Conservation (phyloP, 2,329 filamentous ascomycete species). For the Xylariaceae sp. region DNA sequence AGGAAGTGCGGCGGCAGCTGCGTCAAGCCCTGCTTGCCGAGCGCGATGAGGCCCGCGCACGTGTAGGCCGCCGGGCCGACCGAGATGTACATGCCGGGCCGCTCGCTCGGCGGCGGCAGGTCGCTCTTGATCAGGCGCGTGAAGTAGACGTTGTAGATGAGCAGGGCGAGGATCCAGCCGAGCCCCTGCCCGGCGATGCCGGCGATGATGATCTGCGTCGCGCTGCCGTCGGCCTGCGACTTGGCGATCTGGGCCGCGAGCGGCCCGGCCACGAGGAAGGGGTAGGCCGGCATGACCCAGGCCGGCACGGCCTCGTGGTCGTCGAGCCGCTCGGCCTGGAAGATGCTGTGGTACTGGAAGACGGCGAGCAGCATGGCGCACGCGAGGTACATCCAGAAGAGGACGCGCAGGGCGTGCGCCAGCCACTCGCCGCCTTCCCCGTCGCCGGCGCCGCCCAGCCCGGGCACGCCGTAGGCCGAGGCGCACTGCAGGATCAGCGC, state of each 20-base stretch:
- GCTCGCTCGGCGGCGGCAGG: slow-evolving; percentile 36
- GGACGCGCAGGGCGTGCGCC: slow-evolving; percentile 32
- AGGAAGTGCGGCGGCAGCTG: slow-evolving; percentile 14
- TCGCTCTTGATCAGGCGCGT: slow-evolving; percentile 43
- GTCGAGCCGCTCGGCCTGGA: slow-evolving; percentile 30
- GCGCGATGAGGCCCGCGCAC: slow-evolving; percentile 32
- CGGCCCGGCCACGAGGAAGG: slow-evolving; percentile 45
- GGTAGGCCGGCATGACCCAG: slow-evolving; percentile 48
- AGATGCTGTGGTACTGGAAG: slow-evolving; percentile 23
- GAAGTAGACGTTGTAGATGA: slow-evolving; percentile 46
- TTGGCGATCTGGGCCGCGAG: slow-evolving; percentile 40
- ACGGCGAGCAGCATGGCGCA: slow-evolving; percentile 21
- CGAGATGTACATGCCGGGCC: slow-evolving; percentile 48
- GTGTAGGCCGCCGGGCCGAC: slow-evolving; percentile 48
- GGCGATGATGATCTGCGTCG: slow-evolving; percentile 43
- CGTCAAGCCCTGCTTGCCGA: slow-evolving; percentile 27
- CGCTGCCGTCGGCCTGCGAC: slow-evolving; percentile 33
- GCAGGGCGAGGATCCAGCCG: slow-evolving; percentile 42
- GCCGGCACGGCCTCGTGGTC: slow-evolving; percentile 45
- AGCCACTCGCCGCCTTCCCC: slow-evolving; percentile 41
- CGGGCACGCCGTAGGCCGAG: slow-evolving; percentile 49
- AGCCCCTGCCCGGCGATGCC: slow-evolving; percentile 45
- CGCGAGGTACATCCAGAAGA: slow-evolving; percentile 47
- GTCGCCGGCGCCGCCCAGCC: not conserved
- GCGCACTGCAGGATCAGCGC: slow-evolving; percentile 59